These are phyloP conservation scores for Stellera chamaejasme DNA, from an alignment of 345 rosid species.

Conservation along the genomic window DNA sequence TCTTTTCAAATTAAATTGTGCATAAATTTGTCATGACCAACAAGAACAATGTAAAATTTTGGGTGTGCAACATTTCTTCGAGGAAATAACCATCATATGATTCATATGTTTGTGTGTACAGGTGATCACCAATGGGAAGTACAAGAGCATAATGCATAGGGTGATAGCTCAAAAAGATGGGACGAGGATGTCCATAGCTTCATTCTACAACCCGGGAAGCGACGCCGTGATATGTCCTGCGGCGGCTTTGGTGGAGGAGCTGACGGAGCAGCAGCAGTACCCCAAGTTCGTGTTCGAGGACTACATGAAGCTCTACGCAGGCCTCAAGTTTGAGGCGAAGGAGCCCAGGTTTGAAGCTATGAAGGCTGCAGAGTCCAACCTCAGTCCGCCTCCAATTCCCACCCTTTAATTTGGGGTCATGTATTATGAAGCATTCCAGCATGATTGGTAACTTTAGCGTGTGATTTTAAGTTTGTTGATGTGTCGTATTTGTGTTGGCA, in stretches of 20 bases:
- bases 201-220: conserved; percentile 84
- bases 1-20: no score
- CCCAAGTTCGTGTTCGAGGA: conserved; percentile 84
- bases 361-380: conserved; percentile 35
- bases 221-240: conserved; percentile 81
- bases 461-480: not conserved
- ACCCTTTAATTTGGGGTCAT: conserved; percentile 19
- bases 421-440: not conserved
- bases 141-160: conserved; percentile 78
- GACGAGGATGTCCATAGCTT: conserved; percentile 80
- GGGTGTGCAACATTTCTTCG: no score
- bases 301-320: conserved; percentile 81
- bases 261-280: conserved; percentile 26
- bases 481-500: not conserved
- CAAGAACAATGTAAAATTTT: no score
- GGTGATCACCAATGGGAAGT: conserved; percentile 92
- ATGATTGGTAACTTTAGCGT: not conserved
- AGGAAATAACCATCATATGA: no score
- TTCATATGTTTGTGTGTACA: conserved; percentile 6
- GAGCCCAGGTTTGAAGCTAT: conserved; percentile 82
- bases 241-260: conserved; percentile 39
- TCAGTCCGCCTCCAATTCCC: conserved; percentile 27
- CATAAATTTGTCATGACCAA: no score
- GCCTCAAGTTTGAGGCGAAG: conserved; percentile 76
- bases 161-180: conserved; percentile 72